Percentiles rank a stretch among this genome's conserved stretches.
phyloP scores from a whole-genome alignment of 1,284 basidiomycete genomes.

The Peniophora sp. region DNA sequence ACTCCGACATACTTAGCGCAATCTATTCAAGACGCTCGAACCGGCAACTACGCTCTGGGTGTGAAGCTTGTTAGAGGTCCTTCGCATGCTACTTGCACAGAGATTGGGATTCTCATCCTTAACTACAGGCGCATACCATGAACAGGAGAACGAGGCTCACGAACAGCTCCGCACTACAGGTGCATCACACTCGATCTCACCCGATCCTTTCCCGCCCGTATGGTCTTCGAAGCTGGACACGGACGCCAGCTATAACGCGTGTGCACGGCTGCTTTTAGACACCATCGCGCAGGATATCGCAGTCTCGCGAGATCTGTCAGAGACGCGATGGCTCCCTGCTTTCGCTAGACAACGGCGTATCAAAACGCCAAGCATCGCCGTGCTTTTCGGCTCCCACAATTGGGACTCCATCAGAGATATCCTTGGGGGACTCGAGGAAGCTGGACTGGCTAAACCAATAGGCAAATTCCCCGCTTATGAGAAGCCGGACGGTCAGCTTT shows the following conservation, averaged over 20 bases:
- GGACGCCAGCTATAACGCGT: conserved; percentile 73
- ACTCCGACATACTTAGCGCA: conserved; percentile 62
- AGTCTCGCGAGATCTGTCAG: not conserved
- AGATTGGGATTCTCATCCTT: too few species aligned
- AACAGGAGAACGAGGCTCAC: conserved; percentile 20
- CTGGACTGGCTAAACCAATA: conserved; percentile 41
- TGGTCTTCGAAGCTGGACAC: conserved; percentile 69
- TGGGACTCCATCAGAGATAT: conserved; percentile 57
- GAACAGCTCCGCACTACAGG: conserved; percentile 12
- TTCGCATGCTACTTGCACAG: conserved; percentile 48
- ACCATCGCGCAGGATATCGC: conserved; percentile 42
- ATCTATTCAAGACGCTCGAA: conserved; percentile 63
- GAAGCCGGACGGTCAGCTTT: not conserved
- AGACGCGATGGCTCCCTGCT: too few species aligned
- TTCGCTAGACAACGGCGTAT: not conserved
- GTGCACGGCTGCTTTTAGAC: conserved; percentile 54
- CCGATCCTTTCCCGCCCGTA: conserved; percentile 54
- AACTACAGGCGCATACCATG: conserved; percentile 55
- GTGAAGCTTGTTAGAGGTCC: conserved; percentile 95
- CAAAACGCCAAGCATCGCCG: conserved; percentile 42
- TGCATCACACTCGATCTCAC: conserved; percentile 38
- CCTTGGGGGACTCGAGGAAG: conserved; percentile 49
- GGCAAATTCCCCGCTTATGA: conserved; percentile 18
- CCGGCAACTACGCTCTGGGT: conserved; percentile 73
- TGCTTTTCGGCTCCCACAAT: conserved; percentile 88